Evolutionary conservation across 2,329 filamentous ascomycete genomes (phyloP), one percentile per base, ranked within the genome.

Genomic region (Tolypocladium guangdongense): DNA sequence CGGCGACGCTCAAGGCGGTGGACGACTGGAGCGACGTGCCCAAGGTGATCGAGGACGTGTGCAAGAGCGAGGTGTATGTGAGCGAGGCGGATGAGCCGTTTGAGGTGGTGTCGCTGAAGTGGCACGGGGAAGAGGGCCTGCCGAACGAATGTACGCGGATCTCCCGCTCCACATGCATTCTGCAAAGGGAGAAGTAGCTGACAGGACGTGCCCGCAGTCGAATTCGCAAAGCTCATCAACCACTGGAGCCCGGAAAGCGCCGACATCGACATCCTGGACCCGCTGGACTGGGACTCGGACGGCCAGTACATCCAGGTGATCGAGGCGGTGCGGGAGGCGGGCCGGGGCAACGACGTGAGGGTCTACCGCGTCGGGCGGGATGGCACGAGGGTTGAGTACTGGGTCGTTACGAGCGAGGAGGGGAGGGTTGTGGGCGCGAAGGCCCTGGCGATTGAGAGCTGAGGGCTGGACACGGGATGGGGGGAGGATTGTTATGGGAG

Each of bases 61-160:
- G 71, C 52, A 73, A 76, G 50, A 71, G 78, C 50, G 78, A 76
- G 45, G 84, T 86, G 64, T 95, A 93, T 68, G 69, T 81, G 18
- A 93, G 86, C 57, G 91, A 96, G 55, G 83, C 88, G 33, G 90
- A 96, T 66, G 89, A 95, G 74, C 84, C 86, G 5, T 96, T 95
- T 68, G 83, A 87, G 66, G 82, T 83, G 4, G 88, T 96, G 7
- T 82, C 79, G 52, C 67, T 95, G 59, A 77, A 75, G 59, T 88
- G 79, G 71, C 68, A 74, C 22, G 75, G 73, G 27, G 70, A 71
- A 39, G 72, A 71, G 50, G 74, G 74, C 4, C 63, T 86, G 61
- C 81, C 84, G 1, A 76, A 81, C 59, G 83, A 86, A 68, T 76
- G 83, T 86, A 65, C 62, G 77, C 71, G 10, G 16, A 14, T 20